Evolutionary conservation across 2,329 filamentous ascomycete species (phyloP).

Genomic region (Stemphylium vesicarium): DNA sequence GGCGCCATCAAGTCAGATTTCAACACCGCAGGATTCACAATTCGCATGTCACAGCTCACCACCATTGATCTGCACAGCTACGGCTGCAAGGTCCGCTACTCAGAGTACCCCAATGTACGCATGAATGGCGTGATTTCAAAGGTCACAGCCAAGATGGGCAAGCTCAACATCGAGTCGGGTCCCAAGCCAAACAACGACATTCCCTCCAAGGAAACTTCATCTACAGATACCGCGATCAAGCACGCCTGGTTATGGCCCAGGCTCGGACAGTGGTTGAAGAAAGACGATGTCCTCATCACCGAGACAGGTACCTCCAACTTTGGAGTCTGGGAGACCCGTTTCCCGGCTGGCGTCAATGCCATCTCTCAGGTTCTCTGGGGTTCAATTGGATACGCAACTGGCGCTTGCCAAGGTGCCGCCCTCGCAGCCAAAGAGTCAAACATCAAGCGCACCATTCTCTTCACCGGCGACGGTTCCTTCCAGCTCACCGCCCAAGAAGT

Average conservation of each 20-base stretch:
- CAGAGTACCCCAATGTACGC: constrained; percentile 76
- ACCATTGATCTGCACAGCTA: constrained; percentile 83
- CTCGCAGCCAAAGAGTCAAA: constrained; percentile 73
- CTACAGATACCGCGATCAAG: constrained; percentile 59
- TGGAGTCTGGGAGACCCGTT: constrained; percentile 84
- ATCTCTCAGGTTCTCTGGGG: constrained; percentile 80
- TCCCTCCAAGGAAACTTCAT: constrained; percentile 43
- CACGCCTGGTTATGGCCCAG: constrained; percentile 81
- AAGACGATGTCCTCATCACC: constrained; percentile 79
- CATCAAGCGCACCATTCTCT: constrained; percentile 73
- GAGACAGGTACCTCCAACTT: constrained; percentile 90
- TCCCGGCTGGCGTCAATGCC: constrained; percentile 77
- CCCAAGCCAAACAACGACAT: constrained; percentile 63
- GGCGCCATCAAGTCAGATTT: constrained; percentile 77
- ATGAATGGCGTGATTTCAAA: constrained; percentile 81
- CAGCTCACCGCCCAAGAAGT: constrained; percentile 86
- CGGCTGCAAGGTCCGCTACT: constrained; percentile 75
- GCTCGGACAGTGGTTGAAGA: constrained; percentile 72
- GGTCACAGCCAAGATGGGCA: constrained; percentile 64
- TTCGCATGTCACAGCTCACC: constrained; percentile 75
- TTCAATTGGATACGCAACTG: constrained; percentile 70
- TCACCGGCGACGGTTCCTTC: constrained; percentile 88
- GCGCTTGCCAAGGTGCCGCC: constrained; percentile 70
- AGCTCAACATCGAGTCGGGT: constrained; percentile 62
- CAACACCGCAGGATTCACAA: constrained; percentile 83